A percentile compares a stretch with the other conserved stretches of the same genome.
These are phyloP conservation scores for Teunomyces tritomae DNA, from an alignment of 805 yeast genomes.

Conservation along the genomic window DNA sequence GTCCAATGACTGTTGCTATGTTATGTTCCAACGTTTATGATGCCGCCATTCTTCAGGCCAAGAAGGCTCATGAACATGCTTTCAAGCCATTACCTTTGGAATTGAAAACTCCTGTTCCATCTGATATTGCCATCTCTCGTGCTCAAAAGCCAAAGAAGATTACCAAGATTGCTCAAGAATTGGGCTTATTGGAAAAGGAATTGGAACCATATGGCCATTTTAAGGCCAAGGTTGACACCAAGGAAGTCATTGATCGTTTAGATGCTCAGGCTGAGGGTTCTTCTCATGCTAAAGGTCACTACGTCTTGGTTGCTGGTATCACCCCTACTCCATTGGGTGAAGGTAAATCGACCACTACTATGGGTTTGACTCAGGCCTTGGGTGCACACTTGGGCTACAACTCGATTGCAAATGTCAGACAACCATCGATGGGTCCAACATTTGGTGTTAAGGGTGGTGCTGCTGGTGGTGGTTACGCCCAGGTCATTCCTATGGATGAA, in stretches of 20 bases:
- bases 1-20: slow-evolving; percentile 99
- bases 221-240: slow-evolving; percentile 79
- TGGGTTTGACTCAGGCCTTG: slow-evolving; percentile 94
- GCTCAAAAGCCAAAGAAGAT: slow-evolving; percentile 85
- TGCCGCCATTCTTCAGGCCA: slow-evolving; percentile 67
- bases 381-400: slow-evolving; percentile 85
- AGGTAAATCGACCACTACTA: slow-evolving; percentile 95
- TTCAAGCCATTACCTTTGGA: slow-evolving; percentile 57
- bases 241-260: slow-evolving; percentile 39
- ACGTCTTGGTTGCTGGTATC: slow-evolving; percentile 91
- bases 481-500: slow-evolving; percentile 98
- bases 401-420: slow-evolving; percentile 93
- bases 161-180: slow-evolving; percentile 68
- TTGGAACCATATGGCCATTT: slow-evolving; percentile 84
- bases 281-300: slow-evolving; percentile 69
- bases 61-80: slow-evolving; percentile 45
- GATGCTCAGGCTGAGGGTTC: slow-evolving; percentile 67
- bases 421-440: slow-evolving; percentile 98
- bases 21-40: slow-evolving; percentile 76
- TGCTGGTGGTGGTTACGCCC: slow-evolving; percentile 98
- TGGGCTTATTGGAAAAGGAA: slow-evolving; percentile 76
- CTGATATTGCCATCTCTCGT: slow-evolving; percentile 87
- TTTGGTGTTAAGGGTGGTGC: slow-evolving; percentile 99
- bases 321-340: slow-evolving; percentile 98
- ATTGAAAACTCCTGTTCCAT: slow-evolving; percentile 67